A percentile compares a stretch with the other conserved stretches of the same genome.
Conservation (phyloP, 31 red algal genomes). For the Porphyra umbilicalis region DNA sequence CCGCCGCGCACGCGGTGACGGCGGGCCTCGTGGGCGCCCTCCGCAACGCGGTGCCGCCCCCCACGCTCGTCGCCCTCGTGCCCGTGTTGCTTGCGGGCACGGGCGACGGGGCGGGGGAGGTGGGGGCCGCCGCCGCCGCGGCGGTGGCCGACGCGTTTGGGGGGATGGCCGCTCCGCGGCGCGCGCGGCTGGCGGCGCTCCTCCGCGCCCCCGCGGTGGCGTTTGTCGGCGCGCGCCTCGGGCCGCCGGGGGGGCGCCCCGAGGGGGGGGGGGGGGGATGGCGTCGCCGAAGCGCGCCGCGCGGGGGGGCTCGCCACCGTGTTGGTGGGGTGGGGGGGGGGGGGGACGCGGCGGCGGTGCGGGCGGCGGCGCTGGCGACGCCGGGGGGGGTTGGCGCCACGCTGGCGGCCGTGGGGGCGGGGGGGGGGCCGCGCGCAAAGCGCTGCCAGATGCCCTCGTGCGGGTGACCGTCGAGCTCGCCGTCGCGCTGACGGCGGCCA, state of each 20-base stretch:
- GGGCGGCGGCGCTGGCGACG: background rate
- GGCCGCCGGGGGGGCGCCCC: background rate
- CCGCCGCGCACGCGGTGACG: constrained; percentile 27
- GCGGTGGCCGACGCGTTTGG: constrained; percentile 14
- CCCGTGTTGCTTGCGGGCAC: constrained; percentile 32
- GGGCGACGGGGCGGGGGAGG: constrained; percentile 28
- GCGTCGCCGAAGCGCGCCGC: background rate
- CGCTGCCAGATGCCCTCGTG: background rate
- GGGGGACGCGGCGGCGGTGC: background rate
- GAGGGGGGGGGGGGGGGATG: background rate
- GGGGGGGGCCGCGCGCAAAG: background rate
- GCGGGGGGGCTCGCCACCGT: background rate
- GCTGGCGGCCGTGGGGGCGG: background rate
- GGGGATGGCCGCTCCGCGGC: background rate
- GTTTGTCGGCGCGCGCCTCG: background rate
- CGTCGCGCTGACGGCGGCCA: background rate
- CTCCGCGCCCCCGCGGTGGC: background rate
- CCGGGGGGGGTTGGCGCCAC: background rate
- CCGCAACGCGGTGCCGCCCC: constrained; percentile 1
- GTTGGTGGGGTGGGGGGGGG: background rate
- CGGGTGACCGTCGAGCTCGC: background rate
- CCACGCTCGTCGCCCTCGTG: constrained; percentile 27
- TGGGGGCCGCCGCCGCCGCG: constrained; percentile 13
- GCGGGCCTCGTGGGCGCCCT: constrained; percentile 16
- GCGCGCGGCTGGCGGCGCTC: background rate